Base-by-base conservation (phyloP, 2,329 filamentous ascomycete genomes). In the Aspergillus aculeatus region DNA sequence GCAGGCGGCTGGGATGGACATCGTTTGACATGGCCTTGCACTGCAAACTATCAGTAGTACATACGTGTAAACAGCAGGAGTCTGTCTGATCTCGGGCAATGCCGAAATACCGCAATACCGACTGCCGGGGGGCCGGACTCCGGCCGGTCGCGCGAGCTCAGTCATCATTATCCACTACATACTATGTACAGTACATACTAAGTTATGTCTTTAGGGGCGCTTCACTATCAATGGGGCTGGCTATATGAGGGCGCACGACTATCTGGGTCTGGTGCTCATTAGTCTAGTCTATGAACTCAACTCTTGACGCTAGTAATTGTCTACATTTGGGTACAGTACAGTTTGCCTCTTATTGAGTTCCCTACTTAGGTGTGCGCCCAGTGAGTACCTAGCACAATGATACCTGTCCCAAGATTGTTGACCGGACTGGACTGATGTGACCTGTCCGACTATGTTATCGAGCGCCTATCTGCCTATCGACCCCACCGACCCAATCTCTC, bases 61-160 rank as follows among this genome's bases (percentile, higher is more conserved):
- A 12, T 44, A 16, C 32, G 32, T 12, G 11, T 1, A 44, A 16
- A 19, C 38, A 44, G 16, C 38, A 55, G 24, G 26, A 29, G 19
- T 55, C 41, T 26, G 23, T 23, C 24, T 55, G 14, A 5, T 47
- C 53, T 55, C 53, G 53, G 53, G 24, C 19, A 21, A 29, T 9
- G 23, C 23, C 23, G 23, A 5, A 41, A 41, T 41, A 48, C 32
- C 32, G 29, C 44, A 47, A 29, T 31, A 48, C 53, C 23, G 12
- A 41, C 47, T 54, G 24, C 47, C n/a, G 21, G 14, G 14, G 38
- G 26, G 29, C 41, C 53, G 44, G 48, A 21, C 21, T 21, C 53
- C 53, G 53, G 23, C 53, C 53, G 53, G 47, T 48, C 29, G 53
- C 26, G 32, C 41, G 44, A 55, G 29, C 47, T 26, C 26, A 12